phyloP scores from a whole-genome alignment of 768 basidiomycete genomes.

The Leccinum incarnatum region DNA sequence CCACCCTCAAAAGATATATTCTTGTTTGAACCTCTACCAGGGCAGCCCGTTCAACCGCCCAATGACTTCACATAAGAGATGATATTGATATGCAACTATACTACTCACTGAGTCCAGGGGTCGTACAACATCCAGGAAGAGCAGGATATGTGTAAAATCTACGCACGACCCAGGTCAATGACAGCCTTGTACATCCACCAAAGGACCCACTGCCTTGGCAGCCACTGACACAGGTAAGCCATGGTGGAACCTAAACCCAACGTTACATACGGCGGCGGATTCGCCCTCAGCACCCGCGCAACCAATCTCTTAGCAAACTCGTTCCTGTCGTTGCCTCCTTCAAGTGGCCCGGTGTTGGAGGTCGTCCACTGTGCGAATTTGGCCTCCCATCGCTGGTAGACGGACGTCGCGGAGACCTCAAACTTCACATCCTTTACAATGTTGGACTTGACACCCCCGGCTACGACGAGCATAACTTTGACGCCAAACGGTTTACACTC shows the following conservation, averaged over 20 bases:
- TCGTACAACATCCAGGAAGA: too few species aligned
- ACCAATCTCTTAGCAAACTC: conserved; percentile 56
- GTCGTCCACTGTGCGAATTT: conserved; percentile 52
- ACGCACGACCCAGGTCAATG: conserved; percentile 11
- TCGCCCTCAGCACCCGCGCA: conserved; percentile 40
- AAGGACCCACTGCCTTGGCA: conserved; percentile 27
- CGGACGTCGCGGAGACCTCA: background rate
- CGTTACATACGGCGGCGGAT: conserved; percentile 51
- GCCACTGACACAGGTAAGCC: conserved; percentile 20
- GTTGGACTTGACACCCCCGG: conserved; percentile 66
- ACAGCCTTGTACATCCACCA: conserved; percentile 11
- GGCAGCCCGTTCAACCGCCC: too few species aligned
- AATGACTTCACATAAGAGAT: too few species aligned
- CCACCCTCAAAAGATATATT: too few species aligned
- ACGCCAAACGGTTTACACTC: conserved; percentile 73
- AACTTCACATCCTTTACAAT: conserved; percentile 41
- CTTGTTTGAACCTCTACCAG: too few species aligned
- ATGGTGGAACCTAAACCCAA: conserved; percentile 42
- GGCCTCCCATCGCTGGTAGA: conserved; percentile 38
- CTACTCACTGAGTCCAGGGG: too few species aligned
- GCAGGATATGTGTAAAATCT: background rate
- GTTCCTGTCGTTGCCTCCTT: conserved; percentile 45
- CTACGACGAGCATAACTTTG: conserved; percentile 64
- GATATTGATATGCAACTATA: too few species aligned
- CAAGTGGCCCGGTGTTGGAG: background rate